Percentiles rank a stretch among this genome's conserved stretches.
phyloP scores from a whole-genome alignment of 1,139 yeast genomes.

The Protomyces gravidus region DNA sequence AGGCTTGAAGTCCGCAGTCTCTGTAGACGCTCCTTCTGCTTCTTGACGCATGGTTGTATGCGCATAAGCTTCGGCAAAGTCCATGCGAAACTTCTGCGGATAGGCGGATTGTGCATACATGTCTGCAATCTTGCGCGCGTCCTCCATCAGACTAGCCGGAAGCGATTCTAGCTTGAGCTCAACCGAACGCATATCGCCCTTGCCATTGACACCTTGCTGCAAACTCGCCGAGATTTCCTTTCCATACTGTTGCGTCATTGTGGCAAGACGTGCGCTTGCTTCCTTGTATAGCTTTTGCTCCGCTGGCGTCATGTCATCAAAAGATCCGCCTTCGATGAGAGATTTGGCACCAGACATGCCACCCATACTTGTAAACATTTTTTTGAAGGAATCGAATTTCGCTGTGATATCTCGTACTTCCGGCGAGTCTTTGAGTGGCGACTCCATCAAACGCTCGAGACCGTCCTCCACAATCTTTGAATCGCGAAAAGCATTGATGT shows the following conservation, averaged over 20 bases:
- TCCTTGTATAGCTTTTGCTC: slow-evolving; percentile 22
- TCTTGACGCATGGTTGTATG: background rate
- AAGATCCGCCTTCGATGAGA: slow-evolving; percentile 7
- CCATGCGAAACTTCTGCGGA: background rate
- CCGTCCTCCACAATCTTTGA: slow-evolving; percentile 7
- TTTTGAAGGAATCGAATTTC: slow-evolving; percentile 19
- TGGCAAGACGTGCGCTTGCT: slow-evolving; percentile 15
- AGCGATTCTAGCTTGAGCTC: background rate
- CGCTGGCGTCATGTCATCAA: slow-evolving; percentile 7
- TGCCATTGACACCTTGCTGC: background rate
- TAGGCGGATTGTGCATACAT: background rate
- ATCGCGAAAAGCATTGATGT: slow-evolving; percentile 15
- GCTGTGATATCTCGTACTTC: slow-evolving; percentile 20
- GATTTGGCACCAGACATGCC: slow-evolving; percentile 10
- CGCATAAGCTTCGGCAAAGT: background rate
- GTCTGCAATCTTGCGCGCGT: background rate
- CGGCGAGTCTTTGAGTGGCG: slow-evolving; percentile 1
- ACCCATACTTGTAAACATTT: slow-evolving; percentile 10
- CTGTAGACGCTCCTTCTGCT: background rate
- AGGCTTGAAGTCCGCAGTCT: background rate
- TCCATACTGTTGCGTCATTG: slow-evolving; percentile 15
- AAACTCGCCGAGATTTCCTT: background rate
- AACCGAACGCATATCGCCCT: background rate
- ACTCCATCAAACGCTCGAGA: slow-evolving; percentile 3
- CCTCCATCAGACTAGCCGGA: background rate